Evolutionary conservation across 495 filamentous ascomycete species (phyloP).

Genomic region (Aspergillus steynii): DNA sequence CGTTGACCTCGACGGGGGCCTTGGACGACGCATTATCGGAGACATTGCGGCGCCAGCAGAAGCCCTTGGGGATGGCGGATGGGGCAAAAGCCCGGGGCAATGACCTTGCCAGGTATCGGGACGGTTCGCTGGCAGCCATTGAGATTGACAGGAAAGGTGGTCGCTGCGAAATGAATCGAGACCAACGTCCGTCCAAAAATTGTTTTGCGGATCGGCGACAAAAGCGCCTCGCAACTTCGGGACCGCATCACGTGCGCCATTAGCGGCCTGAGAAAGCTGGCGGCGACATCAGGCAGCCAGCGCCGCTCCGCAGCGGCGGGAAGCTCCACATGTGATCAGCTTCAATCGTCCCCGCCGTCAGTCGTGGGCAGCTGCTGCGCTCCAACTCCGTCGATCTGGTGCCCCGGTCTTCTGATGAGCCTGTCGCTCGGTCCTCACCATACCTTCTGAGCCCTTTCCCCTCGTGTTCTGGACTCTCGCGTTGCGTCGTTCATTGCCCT

Average conservation of each 20-base stretch:
- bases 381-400: conserved; percentile 14
- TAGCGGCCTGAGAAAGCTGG: conserved; percentile 15
- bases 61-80: conserved; percentile 35
- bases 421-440: not conserved
- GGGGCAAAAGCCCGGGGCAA: conserved; percentile 39
- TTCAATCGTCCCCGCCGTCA: conserved; percentile 14
- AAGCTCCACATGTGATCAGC: conserved; percentile 22
- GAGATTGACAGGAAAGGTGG: conserved; percentile 21
- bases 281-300: conserved; percentile 7
- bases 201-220: conserved; percentile 31
- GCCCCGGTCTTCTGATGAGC: conserved; percentile 15
- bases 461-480: not conserved
- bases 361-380: not conserved
- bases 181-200: conserved; percentile 34
- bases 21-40: conserved; percentile 43
- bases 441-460: not conserved
- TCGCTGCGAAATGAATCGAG: conserved; percentile 17
- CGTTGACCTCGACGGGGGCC: conserved; percentile 33
- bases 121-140: conserved; percentile 48
- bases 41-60: conserved; percentile 47
- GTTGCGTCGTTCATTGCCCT: not conserved
- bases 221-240: conserved; percentile 16
- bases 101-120: conserved; percentile 44
- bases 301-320: conserved; percentile 3
- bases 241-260: conserved; percentile 17